Conservation (phyloP, 352 stramenopile genomes). For the Pythium folliculosum region DNA sequence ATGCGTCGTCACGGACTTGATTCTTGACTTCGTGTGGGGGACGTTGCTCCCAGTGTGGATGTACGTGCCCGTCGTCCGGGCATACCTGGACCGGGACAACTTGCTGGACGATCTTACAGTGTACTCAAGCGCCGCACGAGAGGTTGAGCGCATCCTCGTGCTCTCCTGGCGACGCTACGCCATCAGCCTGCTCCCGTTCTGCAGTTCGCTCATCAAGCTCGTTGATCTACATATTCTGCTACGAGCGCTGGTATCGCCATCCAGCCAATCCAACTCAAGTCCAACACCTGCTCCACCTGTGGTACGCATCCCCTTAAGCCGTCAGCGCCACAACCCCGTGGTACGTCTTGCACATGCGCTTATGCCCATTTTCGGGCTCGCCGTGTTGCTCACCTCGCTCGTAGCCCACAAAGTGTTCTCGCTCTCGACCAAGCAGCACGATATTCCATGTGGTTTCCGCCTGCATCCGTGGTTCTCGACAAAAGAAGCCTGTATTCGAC, state of each 20-base stretch:
- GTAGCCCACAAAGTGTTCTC: not conserved
- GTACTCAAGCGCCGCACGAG: not conserved
- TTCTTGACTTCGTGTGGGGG: conserved; percentile 8
- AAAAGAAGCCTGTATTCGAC: conserved; percentile 1
- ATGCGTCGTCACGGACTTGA: not conserved
- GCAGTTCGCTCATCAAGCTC: conserved; percentile 3
- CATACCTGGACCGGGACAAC: not conserved
- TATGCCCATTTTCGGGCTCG: not conserved
- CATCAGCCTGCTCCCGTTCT: conserved; percentile 8
- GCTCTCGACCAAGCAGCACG: not conserved
- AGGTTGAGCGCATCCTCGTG: conserved; percentile 6
- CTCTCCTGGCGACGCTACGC: not conserved
- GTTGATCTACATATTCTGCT: not conserved
- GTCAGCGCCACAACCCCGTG: not conserved
- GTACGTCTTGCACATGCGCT: not conserved
- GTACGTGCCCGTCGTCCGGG: not conserved
- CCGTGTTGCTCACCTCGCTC: not conserved
- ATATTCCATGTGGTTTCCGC: not conserved
- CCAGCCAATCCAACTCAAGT: not conserved
- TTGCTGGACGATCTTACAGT: not conserved
- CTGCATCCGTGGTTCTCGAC: conserved; percentile 12
- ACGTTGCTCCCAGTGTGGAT: conserved; percentile 10
- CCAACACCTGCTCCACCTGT: not conserved
- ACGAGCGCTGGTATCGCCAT: not conserved
- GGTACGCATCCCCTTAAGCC: not conserved